phyloP scores from a whole-genome alignment of 2,329 filamentous ascomycete species.

The Phoma sp. region DNA sequence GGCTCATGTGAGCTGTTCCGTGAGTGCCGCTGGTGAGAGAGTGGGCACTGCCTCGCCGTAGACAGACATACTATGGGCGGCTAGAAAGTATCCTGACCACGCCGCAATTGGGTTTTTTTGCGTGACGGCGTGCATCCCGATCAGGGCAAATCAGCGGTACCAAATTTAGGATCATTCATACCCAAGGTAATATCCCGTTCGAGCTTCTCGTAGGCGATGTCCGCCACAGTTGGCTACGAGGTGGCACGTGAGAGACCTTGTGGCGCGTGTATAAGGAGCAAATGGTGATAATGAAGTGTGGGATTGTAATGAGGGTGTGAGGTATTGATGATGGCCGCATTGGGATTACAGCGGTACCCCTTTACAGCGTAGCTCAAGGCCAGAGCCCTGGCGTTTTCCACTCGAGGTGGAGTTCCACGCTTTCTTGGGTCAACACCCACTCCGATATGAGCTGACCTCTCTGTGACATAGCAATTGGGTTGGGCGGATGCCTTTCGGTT shows the following conservation, averaged over 20 bases:
- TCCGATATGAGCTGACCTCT: neutral
- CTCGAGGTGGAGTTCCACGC: too few species aligned
- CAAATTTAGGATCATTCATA: neutral
- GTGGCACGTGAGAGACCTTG: neutral
- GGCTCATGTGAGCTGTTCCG: neutral
- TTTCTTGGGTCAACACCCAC: too few species aligned
- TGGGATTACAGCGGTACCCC: too few species aligned
- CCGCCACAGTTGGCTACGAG: neutral
- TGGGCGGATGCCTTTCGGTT: neutral
- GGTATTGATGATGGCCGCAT: too few species aligned
- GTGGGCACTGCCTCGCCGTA: conserved; percentile 10
- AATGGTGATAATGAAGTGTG: neutral
- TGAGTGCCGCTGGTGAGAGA: neutral
- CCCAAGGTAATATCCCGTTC: neutral
- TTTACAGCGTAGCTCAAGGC: too few species aligned
- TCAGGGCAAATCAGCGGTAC: neutral
- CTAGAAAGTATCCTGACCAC: neutral
- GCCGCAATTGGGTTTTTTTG: neutral
- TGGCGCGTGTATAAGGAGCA: neutral
- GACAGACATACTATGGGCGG: conserved; percentile 3
- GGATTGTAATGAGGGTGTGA: too few species aligned
- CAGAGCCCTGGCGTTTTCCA: too few species aligned
- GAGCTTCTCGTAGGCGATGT: neutral
- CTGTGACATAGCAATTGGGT: neutral
- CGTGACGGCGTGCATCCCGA: neutral